Percentiles rank a stretch among this genome's conserved stretches.
These are phyloP conservation scores for Panus rudis DNA, from an alignment of 768 basidiomycete genomes.

Conservation along the genomic window DNA sequence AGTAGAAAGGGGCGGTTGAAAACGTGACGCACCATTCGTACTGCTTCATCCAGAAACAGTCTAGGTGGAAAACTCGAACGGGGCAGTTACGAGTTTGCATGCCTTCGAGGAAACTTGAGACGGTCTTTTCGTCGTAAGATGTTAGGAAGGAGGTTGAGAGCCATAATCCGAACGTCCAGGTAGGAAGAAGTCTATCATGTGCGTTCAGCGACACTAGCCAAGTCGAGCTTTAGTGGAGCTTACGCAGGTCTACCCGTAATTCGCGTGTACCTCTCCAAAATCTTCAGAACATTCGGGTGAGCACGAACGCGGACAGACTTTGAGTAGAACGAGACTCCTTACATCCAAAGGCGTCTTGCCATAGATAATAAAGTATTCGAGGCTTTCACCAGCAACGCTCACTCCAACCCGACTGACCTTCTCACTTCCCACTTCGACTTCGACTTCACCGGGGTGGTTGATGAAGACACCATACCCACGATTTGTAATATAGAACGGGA, in stretches of 20 bases:
- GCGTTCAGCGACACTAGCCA: neutral
- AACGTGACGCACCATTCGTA: conserved; percentile 47
- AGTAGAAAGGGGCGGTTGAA: neutral
- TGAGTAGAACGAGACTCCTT: conserved; percentile 12
- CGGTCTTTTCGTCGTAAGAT: conserved; percentile 59
- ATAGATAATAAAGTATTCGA: conserved; percentile 70
- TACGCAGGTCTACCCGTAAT: conserved; percentile 60
- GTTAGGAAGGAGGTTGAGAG: conserved; percentile 74
- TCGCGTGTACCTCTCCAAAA: conserved; percentile 53
- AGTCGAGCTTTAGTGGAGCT: conserved; percentile 8
- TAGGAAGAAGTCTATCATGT: conserved; percentile 46
- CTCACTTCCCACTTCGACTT: conserved; percentile 65
- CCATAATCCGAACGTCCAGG: conserved; percentile 77
- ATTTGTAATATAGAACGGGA: conserved; percentile 66
- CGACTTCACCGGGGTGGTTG: conserved; percentile 70
- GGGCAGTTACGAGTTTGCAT: conserved; percentile 58
- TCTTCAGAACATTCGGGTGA: conserved; percentile 27
- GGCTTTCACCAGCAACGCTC: conserved; percentile 50
- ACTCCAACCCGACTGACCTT: conserved; percentile 58
- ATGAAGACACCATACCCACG: conserved; percentile 71
- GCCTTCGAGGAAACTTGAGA: conserved; percentile 62
- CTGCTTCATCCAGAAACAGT: conserved; percentile 74
- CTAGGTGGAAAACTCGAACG: conserved; percentile 69
- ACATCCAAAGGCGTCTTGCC: conserved; percentile 62
- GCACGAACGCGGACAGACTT: neutral